Conservation (phyloP, 1,284 basidiomycete species). For the Thecaphora thlaspeos region DNA sequence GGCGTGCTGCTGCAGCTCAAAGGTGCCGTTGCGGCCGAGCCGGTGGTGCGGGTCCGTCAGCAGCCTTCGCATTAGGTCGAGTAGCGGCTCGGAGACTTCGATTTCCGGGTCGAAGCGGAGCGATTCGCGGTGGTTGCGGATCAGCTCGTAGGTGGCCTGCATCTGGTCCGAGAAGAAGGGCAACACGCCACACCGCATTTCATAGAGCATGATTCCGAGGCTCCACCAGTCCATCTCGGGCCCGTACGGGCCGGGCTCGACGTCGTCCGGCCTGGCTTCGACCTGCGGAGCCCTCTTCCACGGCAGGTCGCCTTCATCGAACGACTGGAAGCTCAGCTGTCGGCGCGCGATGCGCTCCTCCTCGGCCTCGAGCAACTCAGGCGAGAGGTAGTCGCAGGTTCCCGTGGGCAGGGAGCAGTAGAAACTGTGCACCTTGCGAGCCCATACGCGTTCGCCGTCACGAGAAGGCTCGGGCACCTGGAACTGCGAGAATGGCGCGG, state of each 20-base stretch:
- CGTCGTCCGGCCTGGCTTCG: conserved; percentile 7
- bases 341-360: conserved; percentile 37
- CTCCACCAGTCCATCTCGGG: conserved; percentile 57
- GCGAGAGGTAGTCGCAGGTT: conserved; percentile 56
- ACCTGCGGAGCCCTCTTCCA: background rate
- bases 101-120: conserved; percentile 28
- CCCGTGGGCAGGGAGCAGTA: conserved; percentile 51
- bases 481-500: conserved; percentile 52
- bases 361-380: conserved; percentile 52
- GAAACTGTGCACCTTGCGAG: conserved; percentile 43
- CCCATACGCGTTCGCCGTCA: background rate
- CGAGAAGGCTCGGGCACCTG: background rate
- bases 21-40: conserved; percentile 32
- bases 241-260: conserved; percentile 45
- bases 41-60: conserved; percentile 26
- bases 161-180: conserved; percentile 53
- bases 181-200: conserved; percentile 50
- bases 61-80: conserved; percentile 28
- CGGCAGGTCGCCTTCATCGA: background rate
- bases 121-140: conserved; percentile 41
- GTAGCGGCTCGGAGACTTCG: conserved; percentile 19
- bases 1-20: conserved; percentile 37
- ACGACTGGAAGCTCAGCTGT: conserved; percentile 17
- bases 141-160: conserved; percentile 50
- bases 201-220: conserved; percentile 54